Conservation (phyloP, 768 basidiomycete genomes). For the Kwoniella europaea region DNA sequence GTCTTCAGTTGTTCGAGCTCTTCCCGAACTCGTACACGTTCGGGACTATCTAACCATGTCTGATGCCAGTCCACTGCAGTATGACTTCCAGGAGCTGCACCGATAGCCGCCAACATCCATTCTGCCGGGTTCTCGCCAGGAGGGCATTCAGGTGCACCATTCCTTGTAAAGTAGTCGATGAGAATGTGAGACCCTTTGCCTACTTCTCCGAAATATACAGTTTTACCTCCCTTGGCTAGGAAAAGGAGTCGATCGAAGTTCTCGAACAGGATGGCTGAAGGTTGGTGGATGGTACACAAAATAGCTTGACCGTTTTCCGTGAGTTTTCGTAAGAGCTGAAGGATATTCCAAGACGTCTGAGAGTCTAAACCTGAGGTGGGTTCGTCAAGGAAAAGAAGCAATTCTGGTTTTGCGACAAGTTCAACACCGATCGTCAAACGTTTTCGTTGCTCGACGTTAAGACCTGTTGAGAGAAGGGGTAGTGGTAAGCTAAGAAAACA, state of each 20-base stretch:
- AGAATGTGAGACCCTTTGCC: constrained; percentile 73
- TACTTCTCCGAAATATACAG: constrained; percentile 92
- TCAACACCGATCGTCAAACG: constrained; percentile 59
- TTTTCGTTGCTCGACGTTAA: constrained; percentile 48
- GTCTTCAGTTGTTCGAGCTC: constrained; percentile 63
- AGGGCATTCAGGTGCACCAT: constrained; percentile 74
- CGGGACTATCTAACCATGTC: constrained; percentile 66
- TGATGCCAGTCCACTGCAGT: constrained; percentile 68
- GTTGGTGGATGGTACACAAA: constrained; percentile 62
- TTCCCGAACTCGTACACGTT: constrained; percentile 64
- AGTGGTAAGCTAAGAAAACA: background rate
- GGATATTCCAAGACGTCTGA: constrained; percentile 82
- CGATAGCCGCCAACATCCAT: constrained; percentile 74
- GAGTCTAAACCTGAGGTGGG: constrained; percentile 67
- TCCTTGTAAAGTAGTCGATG: constrained; percentile 73
- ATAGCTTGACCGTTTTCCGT: constrained; percentile 60
- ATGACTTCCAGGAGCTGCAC: constrained; percentile 70
- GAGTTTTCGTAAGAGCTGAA: constrained; percentile 62
- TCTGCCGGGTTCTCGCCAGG: constrained; percentile 71
- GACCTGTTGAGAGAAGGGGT: constrained; percentile 36
- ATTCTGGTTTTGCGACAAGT: constrained; percentile 59
- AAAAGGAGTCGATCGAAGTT: constrained; percentile 70
- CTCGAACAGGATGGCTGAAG: constrained; percentile 80
- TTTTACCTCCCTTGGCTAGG: constrained; percentile 77
- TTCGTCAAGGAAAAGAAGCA: constrained; percentile 63